Evolutionary conservation across 2,329 filamentous ascomycete species (phyloP).

Genomic region (Raffaelea arxii): DNA sequence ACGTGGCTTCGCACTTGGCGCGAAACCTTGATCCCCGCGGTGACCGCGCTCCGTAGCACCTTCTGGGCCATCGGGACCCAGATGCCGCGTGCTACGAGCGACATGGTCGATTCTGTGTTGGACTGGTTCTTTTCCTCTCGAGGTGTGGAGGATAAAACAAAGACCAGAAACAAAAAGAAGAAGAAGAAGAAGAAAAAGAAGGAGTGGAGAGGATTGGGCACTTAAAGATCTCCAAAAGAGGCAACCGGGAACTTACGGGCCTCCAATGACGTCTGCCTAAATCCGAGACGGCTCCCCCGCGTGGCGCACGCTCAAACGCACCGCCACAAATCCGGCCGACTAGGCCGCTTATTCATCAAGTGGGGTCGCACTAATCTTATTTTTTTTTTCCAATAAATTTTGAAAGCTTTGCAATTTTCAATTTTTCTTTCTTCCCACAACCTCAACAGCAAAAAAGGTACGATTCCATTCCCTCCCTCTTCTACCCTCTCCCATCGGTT

Average conservation of each 20-base stretch:
- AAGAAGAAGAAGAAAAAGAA: conserved; percentile 2
- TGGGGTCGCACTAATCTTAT: too few relatives aligned
- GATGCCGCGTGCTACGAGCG: conserved; percentile 46
- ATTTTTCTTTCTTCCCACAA: conserved; percentile 8
- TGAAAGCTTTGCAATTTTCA: too few relatives aligned
- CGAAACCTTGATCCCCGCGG: conserved; percentile 31
- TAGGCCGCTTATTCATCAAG: too few relatives aligned
- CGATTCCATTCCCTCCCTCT: neutral
- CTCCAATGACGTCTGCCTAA: neutral
- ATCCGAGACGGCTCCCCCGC: too few relatives aligned
- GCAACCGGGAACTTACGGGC: neutral
- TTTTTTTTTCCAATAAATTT: too few relatives aligned
- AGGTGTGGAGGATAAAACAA: neutral
- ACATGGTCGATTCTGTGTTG: too few relatives aligned
- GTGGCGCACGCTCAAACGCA: neutral
- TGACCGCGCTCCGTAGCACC: conserved; percentile 41
- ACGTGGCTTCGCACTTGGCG: conserved; percentile 42
- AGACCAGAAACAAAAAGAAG: conserved; percentile 4
- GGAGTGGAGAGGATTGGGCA: too few relatives aligned
- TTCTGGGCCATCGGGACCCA: conserved; percentile 48
- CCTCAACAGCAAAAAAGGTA: neutral
- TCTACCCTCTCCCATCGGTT: conserved; percentile 2
- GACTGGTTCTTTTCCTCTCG: conserved; percentile 14
- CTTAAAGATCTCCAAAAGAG: too few relatives aligned
- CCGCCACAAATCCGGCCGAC: neutral